Percentiles rank a stretch among this genome's conserved stretches.
phyloP scores from a whole-genome alignment of 495 filamentous ascomycete genomes.

The Arthonia radiata region DNA sequence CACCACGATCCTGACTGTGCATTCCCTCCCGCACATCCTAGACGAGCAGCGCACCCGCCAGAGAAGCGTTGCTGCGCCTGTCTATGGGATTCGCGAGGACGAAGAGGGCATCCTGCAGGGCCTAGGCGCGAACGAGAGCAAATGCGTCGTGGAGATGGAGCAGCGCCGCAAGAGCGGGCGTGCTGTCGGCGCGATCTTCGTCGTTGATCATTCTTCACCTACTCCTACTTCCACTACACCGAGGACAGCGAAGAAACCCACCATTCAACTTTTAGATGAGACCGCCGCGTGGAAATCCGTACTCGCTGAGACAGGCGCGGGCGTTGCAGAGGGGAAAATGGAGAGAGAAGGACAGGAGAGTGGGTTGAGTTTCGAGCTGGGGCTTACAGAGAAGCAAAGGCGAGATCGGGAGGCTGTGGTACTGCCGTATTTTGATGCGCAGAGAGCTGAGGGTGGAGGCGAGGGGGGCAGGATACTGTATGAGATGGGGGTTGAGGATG shows the following conservation, averaged over 20 bases:
- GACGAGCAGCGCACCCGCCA: constrained; percentile 40
- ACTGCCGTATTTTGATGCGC: constrained; percentile 86
- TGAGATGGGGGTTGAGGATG: constrained; percentile 89
- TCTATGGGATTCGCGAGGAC: constrained; percentile 51
- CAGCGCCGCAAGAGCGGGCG: constrained; percentile 58
- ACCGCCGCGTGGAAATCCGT: no score
- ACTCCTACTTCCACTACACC: constrained; percentile 3
- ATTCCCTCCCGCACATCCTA: constrained; percentile 44
- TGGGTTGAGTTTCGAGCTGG: constrained; percentile 55
- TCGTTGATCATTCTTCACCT: constrained; percentile 25
- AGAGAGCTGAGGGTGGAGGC: constrained; percentile 51
- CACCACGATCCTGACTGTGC: constrained; percentile 37
- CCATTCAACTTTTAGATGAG: no score
- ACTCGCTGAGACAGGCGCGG: no score
- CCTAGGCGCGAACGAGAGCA: constrained; percentile 19
- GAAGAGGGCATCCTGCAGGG: constrained; percentile 51
- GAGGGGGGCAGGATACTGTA: constrained; percentile 79
- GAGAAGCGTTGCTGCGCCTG: constrained; percentile 40
- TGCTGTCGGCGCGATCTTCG: constrained; percentile 51
- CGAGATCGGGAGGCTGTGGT: constrained; percentile 68
- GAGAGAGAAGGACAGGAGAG: constrained; percentile 23
- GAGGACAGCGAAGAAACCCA: no score
- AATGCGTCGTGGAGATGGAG: constrained; percentile 63
- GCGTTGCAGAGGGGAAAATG: constrained; percentile 11
- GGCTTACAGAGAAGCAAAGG: constrained; percentile 73